Base-by-base conservation (phyloP, 2,329 filamentous ascomycete species). In the Colletotrichum theobromicola region DNA sequence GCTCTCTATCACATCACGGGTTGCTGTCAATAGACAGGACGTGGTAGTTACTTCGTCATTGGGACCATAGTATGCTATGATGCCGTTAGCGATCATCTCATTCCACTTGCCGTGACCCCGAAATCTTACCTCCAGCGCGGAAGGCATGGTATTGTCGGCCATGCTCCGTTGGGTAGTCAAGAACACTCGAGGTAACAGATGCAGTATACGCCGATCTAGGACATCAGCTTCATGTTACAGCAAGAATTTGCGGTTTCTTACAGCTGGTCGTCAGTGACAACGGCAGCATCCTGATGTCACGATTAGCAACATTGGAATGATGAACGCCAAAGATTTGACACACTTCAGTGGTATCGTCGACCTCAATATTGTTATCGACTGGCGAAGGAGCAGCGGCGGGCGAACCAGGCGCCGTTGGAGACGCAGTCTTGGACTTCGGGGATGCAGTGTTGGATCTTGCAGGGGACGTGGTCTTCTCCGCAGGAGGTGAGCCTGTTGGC, bases 41-140 rank as follows among this genome's bases (percentile, higher is more conserved):
- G 13, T 15, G 50, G 50, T 13, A 16, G 3, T 10, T 30, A 63
- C 67, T 42, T 85, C 81, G 32, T 85, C 83, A 34, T 85, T 85
- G 21, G 84, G 84, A 26, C 82, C 83, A 16, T 77, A 79, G 66
- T 84, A 55, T 4, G 50, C 76, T 5, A 21, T 15, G 21, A 15
- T 42, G 26, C 18, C 58, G 24, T 55, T 21, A 55, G 7, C 50
- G 8, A 13, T 55, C 15, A 6, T 58, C 55, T 1, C 26, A 16
- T n/a, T 7, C 10, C 12, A 32, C 16, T 24, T 58, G 26, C n/a
- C 9, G 12, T 9, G 37, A 12, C n/a, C 12, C 18, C 13, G n/a
- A 16, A 16, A 13, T 26, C 60, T 57, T 21, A 70, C 57, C 24
- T 18, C 76, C 71, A 7, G 65, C 30, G 13, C 64, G 62, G 35